phyloP scores from a whole-genome alignment of 495 filamentous ascomycete species.

The Ramalina intermedia region DNA sequence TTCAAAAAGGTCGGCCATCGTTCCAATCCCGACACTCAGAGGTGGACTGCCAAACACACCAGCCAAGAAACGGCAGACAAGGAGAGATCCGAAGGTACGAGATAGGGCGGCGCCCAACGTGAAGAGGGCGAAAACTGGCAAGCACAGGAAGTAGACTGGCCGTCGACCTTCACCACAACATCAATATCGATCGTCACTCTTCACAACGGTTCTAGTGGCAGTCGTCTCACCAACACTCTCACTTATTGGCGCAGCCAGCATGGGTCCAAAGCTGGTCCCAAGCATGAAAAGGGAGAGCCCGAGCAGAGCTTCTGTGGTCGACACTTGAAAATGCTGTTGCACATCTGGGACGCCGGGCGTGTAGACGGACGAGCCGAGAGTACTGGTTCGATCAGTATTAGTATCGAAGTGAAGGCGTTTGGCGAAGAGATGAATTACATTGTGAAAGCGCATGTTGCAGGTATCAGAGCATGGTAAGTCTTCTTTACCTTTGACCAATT shows the following conservation, averaged over 20 bases:
- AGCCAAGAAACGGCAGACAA: slow-evolving; percentile 46
- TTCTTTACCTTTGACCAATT: too few species aligned
- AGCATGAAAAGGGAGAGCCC: slow-evolving; percentile 42
- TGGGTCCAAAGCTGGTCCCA: slow-evolving; percentile 42
- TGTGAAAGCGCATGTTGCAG: too few species aligned
- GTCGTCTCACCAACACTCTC: slow-evolving; percentile 24
- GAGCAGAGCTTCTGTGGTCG: slow-evolving; percentile 36
- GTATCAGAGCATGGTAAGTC: too few species aligned
- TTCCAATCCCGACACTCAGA: slow-evolving; percentile 40
- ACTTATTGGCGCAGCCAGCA: slow-evolving; percentile 44
- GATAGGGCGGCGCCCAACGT: slow-evolving; percentile 45
- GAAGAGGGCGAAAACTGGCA: slow-evolving; percentile 45
- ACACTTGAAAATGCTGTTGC: slow-evolving; percentile 30
- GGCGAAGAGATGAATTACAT: too few species aligned
- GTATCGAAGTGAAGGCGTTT: too few species aligned
- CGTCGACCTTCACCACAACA: slow-evolving; percentile 25
- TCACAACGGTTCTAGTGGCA: too few species aligned
- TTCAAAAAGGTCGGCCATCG: slow-evolving; percentile 37
- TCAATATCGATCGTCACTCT: too few species aligned
- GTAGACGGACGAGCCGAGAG: slow-evolving; percentile 39
- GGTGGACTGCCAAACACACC: slow-evolving; percentile 39
- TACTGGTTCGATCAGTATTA: slow-evolving; percentile 15
- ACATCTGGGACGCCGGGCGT: slow-evolving; percentile 31
- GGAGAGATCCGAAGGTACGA: slow-evolving; percentile 37
- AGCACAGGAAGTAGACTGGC: slow-evolving; percentile 37